Percentiles rank a stretch among this genome's conserved stretches.
Evolutionary conservation across 2,329 filamentous ascomycete species (phyloP).

Genomic region (Pseudogymnoascus sp.): DNA sequence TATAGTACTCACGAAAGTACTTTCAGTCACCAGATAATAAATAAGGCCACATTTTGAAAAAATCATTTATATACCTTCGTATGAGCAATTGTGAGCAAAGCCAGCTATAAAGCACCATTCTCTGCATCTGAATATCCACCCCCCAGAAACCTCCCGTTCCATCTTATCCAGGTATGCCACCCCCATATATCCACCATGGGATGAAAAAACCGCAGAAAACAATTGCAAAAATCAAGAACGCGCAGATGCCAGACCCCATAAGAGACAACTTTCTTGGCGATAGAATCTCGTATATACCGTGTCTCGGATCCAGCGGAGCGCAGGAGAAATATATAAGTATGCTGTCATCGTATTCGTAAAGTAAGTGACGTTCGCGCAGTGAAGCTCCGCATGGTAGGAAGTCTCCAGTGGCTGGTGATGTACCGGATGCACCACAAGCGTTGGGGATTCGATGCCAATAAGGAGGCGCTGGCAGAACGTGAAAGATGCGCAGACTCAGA

Average conservation of each 20-base stretch:
- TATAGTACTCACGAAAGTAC: neutral
- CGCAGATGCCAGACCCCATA: neutral
- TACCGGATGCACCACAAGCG: neutral
- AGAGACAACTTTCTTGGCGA: neutral
- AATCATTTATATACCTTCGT: neutral
- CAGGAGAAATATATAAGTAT: neutral
- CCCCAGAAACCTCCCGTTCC: neutral
- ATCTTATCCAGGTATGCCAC: neutral
- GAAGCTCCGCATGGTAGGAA: neutral
- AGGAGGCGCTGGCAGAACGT: neutral
- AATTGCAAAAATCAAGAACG: neutral
- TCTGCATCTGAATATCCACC: neutral
- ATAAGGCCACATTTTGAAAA: neutral
- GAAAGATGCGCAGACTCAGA: neutral
- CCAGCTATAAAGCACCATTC: neutral
- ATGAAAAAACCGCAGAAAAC: neutral
- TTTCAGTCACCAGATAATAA: neutral
- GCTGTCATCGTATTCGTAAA: neutral
- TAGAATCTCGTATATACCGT: neutral
- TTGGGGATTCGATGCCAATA: neutral
- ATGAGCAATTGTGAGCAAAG: constrained; percentile 1
- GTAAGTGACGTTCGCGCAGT: neutral
- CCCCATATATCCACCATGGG: neutral
- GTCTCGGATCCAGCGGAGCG: neutral
- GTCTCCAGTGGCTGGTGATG: neutral